These are phyloP conservation scores for Aureobasidium subglaciale DNA, from an alignment of 2,329 filamentous ascomycete species.

Conservation along the genomic window DNA sequence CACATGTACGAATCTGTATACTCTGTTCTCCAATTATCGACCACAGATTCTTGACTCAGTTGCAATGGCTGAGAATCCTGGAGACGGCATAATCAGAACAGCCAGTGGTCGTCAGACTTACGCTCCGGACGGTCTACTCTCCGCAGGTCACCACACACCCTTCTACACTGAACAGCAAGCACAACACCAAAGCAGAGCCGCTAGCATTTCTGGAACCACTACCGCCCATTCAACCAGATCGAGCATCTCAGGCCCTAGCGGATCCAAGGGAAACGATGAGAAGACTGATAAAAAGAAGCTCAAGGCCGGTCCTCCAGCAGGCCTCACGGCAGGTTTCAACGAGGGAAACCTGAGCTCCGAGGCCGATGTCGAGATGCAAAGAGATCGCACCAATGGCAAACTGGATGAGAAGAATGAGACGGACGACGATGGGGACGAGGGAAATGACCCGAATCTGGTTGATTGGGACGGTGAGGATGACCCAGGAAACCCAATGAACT, in stretches of 20 bases:
- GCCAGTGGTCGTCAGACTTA: slow-evolving; percentile 7
- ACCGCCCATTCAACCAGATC: slow-evolving; percentile 7
- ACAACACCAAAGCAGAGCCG: not conserved
- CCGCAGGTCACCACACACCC: not conserved
- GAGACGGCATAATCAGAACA: slow-evolving; percentile 11
- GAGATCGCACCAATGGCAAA: not conserved
- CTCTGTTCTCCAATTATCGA: not conserved
- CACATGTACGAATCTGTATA: not conserved
- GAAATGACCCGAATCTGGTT: slow-evolving; percentile 22
- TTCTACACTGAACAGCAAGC: not conserved
- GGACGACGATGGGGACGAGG: slow-evolving; percentile 15
- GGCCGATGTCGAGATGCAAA: slow-evolving; percentile 13
- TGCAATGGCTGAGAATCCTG: not conserved
- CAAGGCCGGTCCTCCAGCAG: slow-evolving; percentile 2
- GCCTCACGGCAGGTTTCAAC: slow-evolving; percentile 1
- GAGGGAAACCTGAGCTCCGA: not conserved
- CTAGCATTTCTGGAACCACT: slow-evolving; percentile 3
- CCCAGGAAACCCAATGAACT: slow-evolving; percentile 28
- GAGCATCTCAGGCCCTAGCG: not conserved
- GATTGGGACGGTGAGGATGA: slow-evolving; percentile 25
- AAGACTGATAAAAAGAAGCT: not conserved
- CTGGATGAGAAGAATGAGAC: slow-evolving; percentile 7
- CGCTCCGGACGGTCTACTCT: slow-evolving; percentile 1
- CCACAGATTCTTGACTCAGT: not conserved
- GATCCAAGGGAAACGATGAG: not conserved